phyloP scores from a whole-genome alignment of 2,329 filamentous ascomycete species.

The Calonectria pseudoreteaudii region DNA sequence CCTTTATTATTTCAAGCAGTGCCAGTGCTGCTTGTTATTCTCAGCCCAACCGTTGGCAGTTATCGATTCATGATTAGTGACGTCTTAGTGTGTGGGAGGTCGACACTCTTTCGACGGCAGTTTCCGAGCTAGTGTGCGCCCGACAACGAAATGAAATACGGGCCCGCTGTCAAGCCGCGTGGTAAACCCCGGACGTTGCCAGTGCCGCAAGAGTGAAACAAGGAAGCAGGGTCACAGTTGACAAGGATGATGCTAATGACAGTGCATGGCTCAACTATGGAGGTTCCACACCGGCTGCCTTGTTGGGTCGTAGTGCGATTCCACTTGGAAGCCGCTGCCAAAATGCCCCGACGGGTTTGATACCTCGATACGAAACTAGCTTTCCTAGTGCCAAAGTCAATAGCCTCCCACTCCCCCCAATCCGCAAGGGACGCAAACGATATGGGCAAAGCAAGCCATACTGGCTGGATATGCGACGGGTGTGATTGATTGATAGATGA shows the following conservation, averaged over 20 bases:
- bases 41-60: neutral
- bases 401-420: neutral
- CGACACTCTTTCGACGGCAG: neutral
- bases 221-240: neutral
- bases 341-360: neutral
- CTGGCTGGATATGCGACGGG: neutral
- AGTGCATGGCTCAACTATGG: neutral
- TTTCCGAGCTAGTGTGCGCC: neutral
- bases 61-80: neutral
- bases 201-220: neutral
- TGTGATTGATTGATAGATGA: neutral
- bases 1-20: neutral
- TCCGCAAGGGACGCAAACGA: neutral
- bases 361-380: neutral
- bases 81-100: neutral
- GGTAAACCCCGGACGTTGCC: neutral
- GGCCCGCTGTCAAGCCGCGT: neutral
- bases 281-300: neutral
- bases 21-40: neutral
- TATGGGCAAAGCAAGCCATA: neutral
- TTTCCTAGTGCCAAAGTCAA: constrained; percentile 5
- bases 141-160: constrained; percentile 5
- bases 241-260: neutral
- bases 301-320: neutral
- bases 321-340: neutral